phyloP scores from a whole-genome alignment of 1,139 yeast genomes.

The Saccharomyces hybrid region DNA sequence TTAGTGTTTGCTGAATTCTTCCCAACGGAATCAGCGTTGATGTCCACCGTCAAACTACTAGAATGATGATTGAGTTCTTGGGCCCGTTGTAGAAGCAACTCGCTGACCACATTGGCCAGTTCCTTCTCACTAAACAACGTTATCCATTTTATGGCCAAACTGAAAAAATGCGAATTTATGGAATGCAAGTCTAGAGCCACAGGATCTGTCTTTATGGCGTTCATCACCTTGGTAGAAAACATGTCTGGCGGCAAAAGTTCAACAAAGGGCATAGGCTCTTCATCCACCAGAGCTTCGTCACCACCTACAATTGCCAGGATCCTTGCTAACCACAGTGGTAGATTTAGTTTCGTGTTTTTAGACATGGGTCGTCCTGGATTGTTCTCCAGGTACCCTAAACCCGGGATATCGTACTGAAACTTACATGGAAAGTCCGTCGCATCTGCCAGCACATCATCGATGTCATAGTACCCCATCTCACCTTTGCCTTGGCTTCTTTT shows the following conservation, averaged over 20 bases:
- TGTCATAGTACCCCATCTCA: constrained; percentile 57
- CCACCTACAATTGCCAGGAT: constrained; percentile 54
- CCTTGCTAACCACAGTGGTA: constrained; percentile 88
- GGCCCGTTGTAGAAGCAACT: constrained; percentile 56
- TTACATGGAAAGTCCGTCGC: constrained; percentile 66
- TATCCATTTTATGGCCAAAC: constrained; percentile 69
- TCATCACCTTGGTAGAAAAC: constrained; percentile 54
- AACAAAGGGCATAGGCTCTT: constrained; percentile 48
- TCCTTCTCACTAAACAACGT: constrained; percentile 59
- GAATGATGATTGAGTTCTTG: constrained; percentile 69
- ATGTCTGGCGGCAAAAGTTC: constrained; percentile 64
- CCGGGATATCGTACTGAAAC: constrained; percentile 73
- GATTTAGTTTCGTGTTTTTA: constrained; percentile 60
- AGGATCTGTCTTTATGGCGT: constrained; percentile 77
- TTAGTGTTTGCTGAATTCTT: constrained; percentile 6
- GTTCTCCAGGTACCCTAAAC: constrained; percentile 82
- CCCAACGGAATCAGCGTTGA: constrained; percentile 23
- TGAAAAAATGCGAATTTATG: constrained; percentile 59
- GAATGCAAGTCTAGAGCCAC: constrained; percentile 59
- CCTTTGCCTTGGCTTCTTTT: too few relatives aligned
- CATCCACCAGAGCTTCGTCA: constrained; percentile 22
- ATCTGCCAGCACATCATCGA: constrained; percentile 84
- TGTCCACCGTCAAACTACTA: constrained; percentile 21
- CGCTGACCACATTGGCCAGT: constrained; percentile 44
- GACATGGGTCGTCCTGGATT: constrained; percentile 53